phyloP scores from a whole-genome alignment of 495 filamentous ascomycete species.

The Letharia columbiana region DNA sequence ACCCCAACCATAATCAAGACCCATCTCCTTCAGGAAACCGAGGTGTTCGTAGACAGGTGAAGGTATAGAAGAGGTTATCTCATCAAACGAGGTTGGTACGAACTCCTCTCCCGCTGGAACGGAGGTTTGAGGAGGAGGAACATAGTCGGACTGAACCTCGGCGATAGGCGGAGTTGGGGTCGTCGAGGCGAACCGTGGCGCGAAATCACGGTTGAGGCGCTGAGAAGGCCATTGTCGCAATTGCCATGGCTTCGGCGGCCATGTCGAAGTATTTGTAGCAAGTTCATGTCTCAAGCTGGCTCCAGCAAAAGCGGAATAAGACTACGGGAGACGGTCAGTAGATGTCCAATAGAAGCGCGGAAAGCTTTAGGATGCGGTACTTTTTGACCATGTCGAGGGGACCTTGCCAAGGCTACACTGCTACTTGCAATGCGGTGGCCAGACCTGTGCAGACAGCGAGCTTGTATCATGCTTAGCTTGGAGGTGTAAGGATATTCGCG shows the following conservation, averaged over 20 bases:
- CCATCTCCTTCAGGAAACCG: conserved; percentile 74
- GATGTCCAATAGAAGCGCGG: not conserved
- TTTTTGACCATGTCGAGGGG: not conserved
- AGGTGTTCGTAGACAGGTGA: conserved; percentile 50
- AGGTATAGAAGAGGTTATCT: conserved; percentile 34
- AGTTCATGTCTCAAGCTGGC: not conserved
- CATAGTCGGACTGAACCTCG: conserved; percentile 9
- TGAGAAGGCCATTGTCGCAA: not conserved
- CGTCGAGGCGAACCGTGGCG: conserved; percentile 7
- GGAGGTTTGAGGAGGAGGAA: not conserved
- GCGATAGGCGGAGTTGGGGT: conserved; percentile 7
- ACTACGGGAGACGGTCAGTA: not conserved
- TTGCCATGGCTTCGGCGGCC: not conserved
- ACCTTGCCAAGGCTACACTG: not conserved
- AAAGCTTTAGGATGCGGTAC: not conserved
- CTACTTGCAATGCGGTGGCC: conserved; percentile 1
- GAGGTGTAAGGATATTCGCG: not conserved
- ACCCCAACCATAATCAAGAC: conserved; percentile 80
- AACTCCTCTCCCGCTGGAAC: not conserved
- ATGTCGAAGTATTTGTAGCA: not conserved
- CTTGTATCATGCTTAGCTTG: conserved; percentile 9
- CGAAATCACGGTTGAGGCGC: not conserved
- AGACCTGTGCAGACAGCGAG: conserved; percentile 13
- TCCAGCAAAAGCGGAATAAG: conserved; percentile 8
- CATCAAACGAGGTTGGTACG: conserved; percentile 24